Conservation (phyloP, 176 grass and related monocot species). For the Ensete ventricosum region DNA sequence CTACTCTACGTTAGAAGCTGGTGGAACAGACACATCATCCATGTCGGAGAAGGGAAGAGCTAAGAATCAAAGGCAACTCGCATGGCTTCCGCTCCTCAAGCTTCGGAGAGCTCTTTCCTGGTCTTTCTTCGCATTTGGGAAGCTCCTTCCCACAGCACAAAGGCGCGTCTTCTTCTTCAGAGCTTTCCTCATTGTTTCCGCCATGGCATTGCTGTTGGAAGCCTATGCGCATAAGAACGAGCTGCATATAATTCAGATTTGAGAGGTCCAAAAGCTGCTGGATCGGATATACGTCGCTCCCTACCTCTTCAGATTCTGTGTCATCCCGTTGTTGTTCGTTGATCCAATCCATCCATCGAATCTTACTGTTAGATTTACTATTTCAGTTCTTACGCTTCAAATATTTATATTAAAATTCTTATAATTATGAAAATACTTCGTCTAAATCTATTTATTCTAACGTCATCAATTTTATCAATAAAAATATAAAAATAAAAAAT, state of each 20-base stretch:
- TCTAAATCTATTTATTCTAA: no score
- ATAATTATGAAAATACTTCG: no score
- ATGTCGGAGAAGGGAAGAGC: slow-evolving; percentile 8
- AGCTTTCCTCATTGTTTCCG: not conserved
- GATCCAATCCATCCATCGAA: not conserved
- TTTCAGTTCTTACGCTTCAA: no score
- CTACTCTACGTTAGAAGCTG: slow-evolving; percentile 7
- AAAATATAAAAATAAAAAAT: no score
- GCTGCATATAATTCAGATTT: not conserved
- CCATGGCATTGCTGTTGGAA: not conserved
- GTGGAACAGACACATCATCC: not conserved
- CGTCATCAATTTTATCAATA: no score
- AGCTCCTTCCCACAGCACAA: not conserved
- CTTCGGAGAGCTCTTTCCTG: not conserved
- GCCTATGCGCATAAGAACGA: slow-evolving; percentile 17
- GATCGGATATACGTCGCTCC: not conserved
- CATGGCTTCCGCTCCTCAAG: slow-evolving; percentile 7
- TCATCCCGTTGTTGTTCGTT: not conserved
- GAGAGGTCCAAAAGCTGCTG: not conserved
- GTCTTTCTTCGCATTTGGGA: not conserved
- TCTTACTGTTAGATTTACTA: not conserved
- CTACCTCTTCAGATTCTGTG: not conserved
- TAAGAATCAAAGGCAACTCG: slow-evolving; percentile 10
- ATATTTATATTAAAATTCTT: no score
- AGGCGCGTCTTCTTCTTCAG: not conserved